phyloP scores from a whole-genome alignment of 2,329 filamentous ascomycete species.

The Cercospora sojina region DNA sequence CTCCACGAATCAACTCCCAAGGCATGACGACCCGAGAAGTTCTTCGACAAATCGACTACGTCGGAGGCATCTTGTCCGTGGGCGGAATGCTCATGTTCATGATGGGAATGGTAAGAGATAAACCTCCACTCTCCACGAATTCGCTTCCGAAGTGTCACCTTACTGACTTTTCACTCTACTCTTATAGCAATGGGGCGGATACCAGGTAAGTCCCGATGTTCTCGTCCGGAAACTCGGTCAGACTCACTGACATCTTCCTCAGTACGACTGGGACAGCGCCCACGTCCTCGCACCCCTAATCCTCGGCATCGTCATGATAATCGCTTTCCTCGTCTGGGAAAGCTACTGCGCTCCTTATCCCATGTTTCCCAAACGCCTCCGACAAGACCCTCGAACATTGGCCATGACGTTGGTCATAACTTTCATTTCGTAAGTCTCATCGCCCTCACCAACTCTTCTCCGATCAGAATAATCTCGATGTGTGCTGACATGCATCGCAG shows the following conservation, averaged over 20 bases:
- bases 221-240: neutral
- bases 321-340: constrained; percentile 39
- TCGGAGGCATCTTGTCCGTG: constrained; percentile 54
- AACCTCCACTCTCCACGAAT: too few species aligned
- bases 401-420: constrained; percentile 42
- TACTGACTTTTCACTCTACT: neutral
- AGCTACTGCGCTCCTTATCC: constrained; percentile 28
- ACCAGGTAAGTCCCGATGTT: constrained; percentile 21
- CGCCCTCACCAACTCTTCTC: neutral
- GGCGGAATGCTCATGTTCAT: constrained; percentile 53
- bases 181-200: constrained; percentile 25
- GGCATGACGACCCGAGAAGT: constrained; percentile 45
- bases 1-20: constrained; percentile 47
- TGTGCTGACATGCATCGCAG: neutral
- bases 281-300: constrained; percentile 39
- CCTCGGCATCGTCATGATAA: constrained; percentile 34
- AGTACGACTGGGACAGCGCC: constrained; percentile 35
- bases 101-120: constrained; percentile 39
- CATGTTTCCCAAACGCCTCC: constrained; percentile 35
- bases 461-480: neutral
- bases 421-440: constrained; percentile 31
- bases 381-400: constrained; percentile 36
- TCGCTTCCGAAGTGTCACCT: too few species aligned
- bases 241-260: neutral
- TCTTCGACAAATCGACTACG: constrained; percentile 50